Evolutionary conservation across 2,329 filamentous ascomycete genomes (phyloP), one percentile per base, ranked within the genome.

Genomic region (Balansia obtecta): DNA sequence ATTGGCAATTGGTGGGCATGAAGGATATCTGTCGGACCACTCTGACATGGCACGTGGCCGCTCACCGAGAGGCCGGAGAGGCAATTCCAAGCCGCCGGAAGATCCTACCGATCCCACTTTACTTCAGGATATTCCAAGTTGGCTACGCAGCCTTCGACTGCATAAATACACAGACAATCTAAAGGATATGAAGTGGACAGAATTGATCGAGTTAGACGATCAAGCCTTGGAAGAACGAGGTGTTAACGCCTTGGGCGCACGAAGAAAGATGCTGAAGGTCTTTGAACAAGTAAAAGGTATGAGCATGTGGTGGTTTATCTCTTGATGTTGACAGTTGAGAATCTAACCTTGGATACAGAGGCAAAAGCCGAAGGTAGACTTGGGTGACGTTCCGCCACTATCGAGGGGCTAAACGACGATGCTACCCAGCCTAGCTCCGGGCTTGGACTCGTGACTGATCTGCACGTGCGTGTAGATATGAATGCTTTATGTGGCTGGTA

Each of bases 161-260:
- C 93, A 98, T 76, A 98, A 98, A 74, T 98, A 98, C 70, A 98
- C 93, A 10, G 93, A 98, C 59, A 94, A 97, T 60, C 72, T 98
- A 56, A 98, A 97, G 71, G 91, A 97, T 63, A 81, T 97, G 75
- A 89, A 93, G 62, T 98, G 93, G 93, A 86, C 85, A 30, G 93
- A 98, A 49, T 71, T 98, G 59, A 74, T 98, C 53, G 86, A 93
- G 67, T 73, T 98, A 58, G 88, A 96, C 61, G 93, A 98, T 59
- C 90, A 90, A 63, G 90, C 88, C 46, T 74, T 98, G 55, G 91
- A 97, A 70, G 86, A 88, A 27, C 85, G 88, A 48, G 93, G 93
- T 46, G 93, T 98, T 33, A 96, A 95, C 66, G 93, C 93, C 49
- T 78, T 97, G 51, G 93, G 93, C 60, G 93, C 93, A 16, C 78